Base-by-base conservation (phyloP, 106 monocot species). In the Ottelia alismoides region DNA sequence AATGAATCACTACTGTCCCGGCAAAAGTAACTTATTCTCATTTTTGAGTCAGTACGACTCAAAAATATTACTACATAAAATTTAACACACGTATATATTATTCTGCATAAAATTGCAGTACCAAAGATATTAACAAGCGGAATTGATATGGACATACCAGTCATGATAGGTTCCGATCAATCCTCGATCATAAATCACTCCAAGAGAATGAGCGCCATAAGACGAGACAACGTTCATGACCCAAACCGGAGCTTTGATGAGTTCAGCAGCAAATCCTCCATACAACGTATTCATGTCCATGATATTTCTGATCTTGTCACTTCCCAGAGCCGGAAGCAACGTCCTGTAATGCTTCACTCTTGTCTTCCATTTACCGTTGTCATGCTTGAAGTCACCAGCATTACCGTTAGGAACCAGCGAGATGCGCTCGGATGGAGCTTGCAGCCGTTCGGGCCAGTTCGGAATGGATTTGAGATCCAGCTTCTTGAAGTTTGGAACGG, bases 271-370 rank as follows among this genome's bases (percentile, higher is more conserved):
- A 48, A 70, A 52, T 45, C 70, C 70, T 45, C 70, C 70, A 54
- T 62, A 70, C 23, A 70, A 46, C 2, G 70, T 61, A 29, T 70
- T 70, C 70, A 70, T 70, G 55, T 70, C 70, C 70, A 70, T 70
- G 18, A 53, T 62, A 31, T 70, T 70, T 44, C 70, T 52, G 16
- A 70, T 47, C 29, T 70, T 54, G 19, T 54, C 48, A 11, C 45
- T 62, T 45, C 70, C 70, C 27, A 70, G 53, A 2, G 28, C 70
- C n/a, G 61, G 55, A 1, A 70, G 45, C n/a, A 70, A n/a, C n/a
- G 45, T 18, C 51, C 49, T 70, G 55, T 70, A 70, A 30, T 62
- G 47, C 22, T 70, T 62, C 23, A 61, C 61, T 30, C 70, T 53
- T 23, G 22, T 44, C 53, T 21, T 70, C 70, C 70, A 70, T 55